These are phyloP conservation scores for Acidiella bohemica DNA, from an alignment of 495 filamentous ascomycete genomes.

Conservation along the genomic window DNA sequence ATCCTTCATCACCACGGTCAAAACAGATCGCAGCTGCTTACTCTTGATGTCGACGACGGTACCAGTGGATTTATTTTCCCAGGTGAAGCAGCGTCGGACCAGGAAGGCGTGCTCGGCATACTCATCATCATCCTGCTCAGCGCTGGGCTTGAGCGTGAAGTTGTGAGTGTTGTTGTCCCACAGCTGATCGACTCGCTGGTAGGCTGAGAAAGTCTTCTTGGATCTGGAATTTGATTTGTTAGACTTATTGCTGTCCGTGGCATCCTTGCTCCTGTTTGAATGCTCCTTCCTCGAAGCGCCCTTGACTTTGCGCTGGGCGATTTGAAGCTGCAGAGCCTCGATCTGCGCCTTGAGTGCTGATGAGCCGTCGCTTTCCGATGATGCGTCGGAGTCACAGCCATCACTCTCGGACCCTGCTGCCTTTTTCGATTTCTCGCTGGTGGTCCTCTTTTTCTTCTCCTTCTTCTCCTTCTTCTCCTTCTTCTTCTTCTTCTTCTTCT, in stretches of 20 bases:
- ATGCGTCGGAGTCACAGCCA: slow-evolving; percentile 4
- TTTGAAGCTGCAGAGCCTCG: slow-evolving; percentile 6
- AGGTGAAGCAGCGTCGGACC: slow-evolving; percentile 72
- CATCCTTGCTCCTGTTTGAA: slow-evolving; percentile 7
- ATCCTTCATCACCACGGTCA: slow-evolving; percentile 64
- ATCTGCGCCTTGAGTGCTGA: slow-evolving; percentile 5
- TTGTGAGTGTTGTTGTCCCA: slow-evolving; percentile 39
- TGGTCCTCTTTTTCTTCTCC: slow-evolving; percentile 4
- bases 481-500: slow-evolving; percentile 6
- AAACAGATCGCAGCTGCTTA: slow-evolving; percentile 56
- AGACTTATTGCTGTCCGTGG: slow-evolving; percentile 21
- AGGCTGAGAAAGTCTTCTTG: slow-evolving; percentile 50
- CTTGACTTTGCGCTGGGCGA: not conserved
- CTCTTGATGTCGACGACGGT: slow-evolving; percentile 82
- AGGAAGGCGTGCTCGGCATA: slow-evolving; percentile 82
- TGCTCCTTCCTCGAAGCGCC: not conserved
- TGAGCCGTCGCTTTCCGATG: slow-evolving; percentile 2
- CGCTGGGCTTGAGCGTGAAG: slow-evolving; percentile 74
- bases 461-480: slow-evolving; percentile 11
- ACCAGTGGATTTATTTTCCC: slow-evolving; percentile 71
- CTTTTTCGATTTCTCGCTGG: slow-evolving; percentile 3
- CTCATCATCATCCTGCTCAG: slow-evolving; percentile 59
- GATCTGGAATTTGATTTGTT: slow-evolving; percentile 38
- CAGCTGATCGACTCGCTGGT: slow-evolving; percentile 72
- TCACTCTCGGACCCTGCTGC: slow-evolving; percentile 2